Evolutionary conservation across 257 asterid genomes (phyloP).

Genomic region (Verbascum thapsus): DNA sequence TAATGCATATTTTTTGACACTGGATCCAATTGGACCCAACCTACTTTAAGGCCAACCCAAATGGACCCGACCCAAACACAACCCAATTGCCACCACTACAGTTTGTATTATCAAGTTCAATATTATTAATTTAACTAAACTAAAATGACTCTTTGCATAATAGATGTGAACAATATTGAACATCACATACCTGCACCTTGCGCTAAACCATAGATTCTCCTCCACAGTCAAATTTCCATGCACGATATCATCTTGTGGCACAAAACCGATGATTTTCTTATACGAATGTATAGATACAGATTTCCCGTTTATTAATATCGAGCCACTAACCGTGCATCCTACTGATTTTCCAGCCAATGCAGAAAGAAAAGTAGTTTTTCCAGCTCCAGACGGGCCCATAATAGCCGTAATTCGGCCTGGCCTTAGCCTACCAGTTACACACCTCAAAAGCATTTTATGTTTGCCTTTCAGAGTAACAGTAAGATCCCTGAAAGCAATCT

Average conservation of each 20-base stretch:
- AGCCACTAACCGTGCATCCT: conserved; percentile 57
- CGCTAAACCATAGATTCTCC: conserved; percentile 70
- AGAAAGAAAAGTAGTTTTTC: conserved; percentile 66
- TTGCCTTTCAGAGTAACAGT: conserved; percentile 59
- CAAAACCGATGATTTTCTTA: conserved; percentile 57
- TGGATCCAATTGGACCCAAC: too few species aligned
- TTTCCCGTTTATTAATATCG: conserved; percentile 51
- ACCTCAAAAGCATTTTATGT: conserved; percentile 47
- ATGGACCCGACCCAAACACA: too few species aligned
- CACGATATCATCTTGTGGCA: conserved; percentile 72
- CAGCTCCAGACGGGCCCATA: conserved; percentile 77
- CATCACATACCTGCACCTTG: conserved; percentile 58
- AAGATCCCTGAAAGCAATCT: conserved; percentile 53
- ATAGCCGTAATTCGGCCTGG: conserved; percentile 62
- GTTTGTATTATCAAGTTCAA: too few species aligned
- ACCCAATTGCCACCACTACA: too few species aligned
- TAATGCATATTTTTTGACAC: too few species aligned
- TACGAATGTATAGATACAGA: conserved; percentile 51
- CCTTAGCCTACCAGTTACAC: conserved; percentile 52
- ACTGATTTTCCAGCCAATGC: conserved; percentile 66
- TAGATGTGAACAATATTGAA: not conserved
- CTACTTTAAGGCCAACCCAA: too few species aligned
- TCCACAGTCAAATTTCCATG: conserved; percentile 70
- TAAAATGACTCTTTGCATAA: not conserved
- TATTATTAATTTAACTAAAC: too few species aligned